phyloP scores from a whole-genome alignment of 1,284 basidiomycete genomes.

The Omphalotus olearius region DNA sequence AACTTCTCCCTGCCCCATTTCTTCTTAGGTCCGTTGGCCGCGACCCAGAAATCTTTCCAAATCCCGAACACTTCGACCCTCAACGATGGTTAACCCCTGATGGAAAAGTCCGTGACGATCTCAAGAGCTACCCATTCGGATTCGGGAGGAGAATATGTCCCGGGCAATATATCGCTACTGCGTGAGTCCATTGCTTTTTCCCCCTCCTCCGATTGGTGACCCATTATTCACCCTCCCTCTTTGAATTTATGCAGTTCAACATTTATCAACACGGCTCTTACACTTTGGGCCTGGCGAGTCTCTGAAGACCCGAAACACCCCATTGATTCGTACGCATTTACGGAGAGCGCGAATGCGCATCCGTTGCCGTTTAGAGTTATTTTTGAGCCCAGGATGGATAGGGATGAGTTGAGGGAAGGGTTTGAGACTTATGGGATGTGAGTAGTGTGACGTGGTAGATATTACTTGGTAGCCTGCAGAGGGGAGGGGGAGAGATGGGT shows the following conservation, averaged over 20 bases:
- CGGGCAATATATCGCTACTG: constrained; percentile 53
- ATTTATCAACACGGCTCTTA: constrained; percentile 52
- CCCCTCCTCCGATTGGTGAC: background rate
- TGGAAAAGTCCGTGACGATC: constrained; percentile 44
- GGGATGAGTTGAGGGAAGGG: constrained; percentile 12
- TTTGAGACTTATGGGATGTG: constrained; percentile 15
- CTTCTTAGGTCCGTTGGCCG: constrained; percentile 36
- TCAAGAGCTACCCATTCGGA: constrained; percentile 51
- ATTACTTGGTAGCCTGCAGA: too few species aligned
- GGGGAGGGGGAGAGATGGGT: too few species aligned
- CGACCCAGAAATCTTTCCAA: constrained; percentile 52
- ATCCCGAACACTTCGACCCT: constrained; percentile 56
- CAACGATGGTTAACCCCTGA: constrained; percentile 50
- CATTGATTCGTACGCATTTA: constrained; percentile 55
- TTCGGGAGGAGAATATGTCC: constrained; percentile 62
- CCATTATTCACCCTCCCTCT: background rate
- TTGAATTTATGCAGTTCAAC: constrained; percentile 45
- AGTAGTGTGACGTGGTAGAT: too few species aligned
- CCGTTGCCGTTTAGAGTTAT: constrained; percentile 49
- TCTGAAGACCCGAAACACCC: constrained; percentile 40
- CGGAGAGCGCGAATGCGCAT: constrained; percentile 52
- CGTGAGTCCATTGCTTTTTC: constrained; percentile 26
- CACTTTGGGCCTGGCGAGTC: constrained; percentile 59
- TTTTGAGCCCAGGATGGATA: constrained; percentile 39
- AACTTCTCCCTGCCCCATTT: background rate